Evolutionary conservation across 148 eudicot genomes (phyloP).

Genomic region (Polygonum aviculare): DNA sequence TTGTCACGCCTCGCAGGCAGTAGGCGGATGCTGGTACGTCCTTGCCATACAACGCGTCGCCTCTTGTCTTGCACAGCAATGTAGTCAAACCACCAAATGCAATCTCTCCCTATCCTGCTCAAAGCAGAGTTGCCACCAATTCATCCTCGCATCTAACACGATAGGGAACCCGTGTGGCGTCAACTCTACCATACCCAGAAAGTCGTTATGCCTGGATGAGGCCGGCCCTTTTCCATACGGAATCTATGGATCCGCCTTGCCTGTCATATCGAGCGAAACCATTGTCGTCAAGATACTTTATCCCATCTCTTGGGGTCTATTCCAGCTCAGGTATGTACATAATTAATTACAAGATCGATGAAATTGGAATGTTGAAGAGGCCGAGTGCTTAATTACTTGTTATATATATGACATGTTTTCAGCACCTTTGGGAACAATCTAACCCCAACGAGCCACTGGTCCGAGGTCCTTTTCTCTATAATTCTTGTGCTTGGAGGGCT

Average conservation of each 20-base stretch:
- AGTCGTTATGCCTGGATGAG: conserved; percentile 49
- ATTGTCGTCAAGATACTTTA: conserved; percentile 65
- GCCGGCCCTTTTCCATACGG: conserved; percentile 58
- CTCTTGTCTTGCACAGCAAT: conserved; percentile 62
- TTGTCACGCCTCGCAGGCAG: conserved; percentile 29
- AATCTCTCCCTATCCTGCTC: conserved; percentile 56
- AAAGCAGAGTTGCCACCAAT: conserved; percentile 50
- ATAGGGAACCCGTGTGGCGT: conserved; percentile 31
- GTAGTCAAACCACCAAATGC: conserved; percentile 30
- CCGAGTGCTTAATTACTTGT: background rate
- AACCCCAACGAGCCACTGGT: conserved; percentile 30
- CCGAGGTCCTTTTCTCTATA: conserved; percentile 33
- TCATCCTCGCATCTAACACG: conserved; percentile 22
- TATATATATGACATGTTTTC: conserved; percentile 6
- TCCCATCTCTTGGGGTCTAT: conserved; percentile 87
- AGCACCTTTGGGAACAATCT: conserved; percentile 33
- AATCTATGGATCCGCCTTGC: conserved; percentile 67
- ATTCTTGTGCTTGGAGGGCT: conserved; percentile 37
- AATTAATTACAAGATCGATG: too few species aligned
- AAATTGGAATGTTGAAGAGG: background rate
- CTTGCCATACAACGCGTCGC: conserved; percentile 82
- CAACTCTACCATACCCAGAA: conserved; percentile 24
- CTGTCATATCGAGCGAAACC: conserved; percentile 67
- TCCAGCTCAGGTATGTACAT: conserved; percentile 55
- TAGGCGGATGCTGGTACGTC: conserved; percentile 95